Conservation (phyloP, 257 asterid species). For the Solanum bulbocastanum region DNA sequence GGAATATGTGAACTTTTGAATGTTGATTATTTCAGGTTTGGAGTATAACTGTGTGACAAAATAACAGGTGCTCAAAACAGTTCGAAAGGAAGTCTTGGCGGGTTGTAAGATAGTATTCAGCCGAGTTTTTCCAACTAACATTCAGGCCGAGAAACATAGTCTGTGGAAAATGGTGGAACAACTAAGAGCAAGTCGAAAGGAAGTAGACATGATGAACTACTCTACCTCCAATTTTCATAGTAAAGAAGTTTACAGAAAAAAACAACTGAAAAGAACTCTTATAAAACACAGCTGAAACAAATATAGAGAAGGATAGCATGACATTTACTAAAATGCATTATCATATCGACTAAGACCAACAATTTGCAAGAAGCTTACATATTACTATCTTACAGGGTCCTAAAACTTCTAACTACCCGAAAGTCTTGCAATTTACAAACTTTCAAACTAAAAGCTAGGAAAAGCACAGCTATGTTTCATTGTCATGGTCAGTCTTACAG, state of each 20-base stretch:
- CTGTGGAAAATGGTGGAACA: constrained; percentile 61
- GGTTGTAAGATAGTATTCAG: constrained; percentile 54
- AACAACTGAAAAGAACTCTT: background rate
- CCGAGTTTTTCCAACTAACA: constrained; percentile 36
- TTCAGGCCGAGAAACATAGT: constrained; percentile 37
- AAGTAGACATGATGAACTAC: background rate
- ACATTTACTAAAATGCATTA: background rate
- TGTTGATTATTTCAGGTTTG: background rate
- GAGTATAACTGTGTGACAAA: background rate
- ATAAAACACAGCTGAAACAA: background rate
- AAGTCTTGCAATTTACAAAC: background rate
- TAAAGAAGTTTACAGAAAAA: background rate
- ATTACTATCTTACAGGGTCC: background rate
- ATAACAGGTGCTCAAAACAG: constrained; percentile 38
- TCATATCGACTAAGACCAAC: background rate
- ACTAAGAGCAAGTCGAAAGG: constrained; percentile 40
- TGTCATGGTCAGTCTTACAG: background rate
- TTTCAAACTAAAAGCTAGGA: background rate
- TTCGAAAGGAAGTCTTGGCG: constrained; percentile 43
- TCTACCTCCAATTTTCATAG: background rate
- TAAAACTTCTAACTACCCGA: background rate
- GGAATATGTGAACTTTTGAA: background rate
- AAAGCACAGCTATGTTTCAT: background rate
- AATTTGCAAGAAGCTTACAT: background rate
- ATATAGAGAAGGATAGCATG: background rate